Evolutionary conservation across 2,329 filamentous ascomycete species (phyloP).

Genomic region (Keithomyces neogunnii): DNA sequence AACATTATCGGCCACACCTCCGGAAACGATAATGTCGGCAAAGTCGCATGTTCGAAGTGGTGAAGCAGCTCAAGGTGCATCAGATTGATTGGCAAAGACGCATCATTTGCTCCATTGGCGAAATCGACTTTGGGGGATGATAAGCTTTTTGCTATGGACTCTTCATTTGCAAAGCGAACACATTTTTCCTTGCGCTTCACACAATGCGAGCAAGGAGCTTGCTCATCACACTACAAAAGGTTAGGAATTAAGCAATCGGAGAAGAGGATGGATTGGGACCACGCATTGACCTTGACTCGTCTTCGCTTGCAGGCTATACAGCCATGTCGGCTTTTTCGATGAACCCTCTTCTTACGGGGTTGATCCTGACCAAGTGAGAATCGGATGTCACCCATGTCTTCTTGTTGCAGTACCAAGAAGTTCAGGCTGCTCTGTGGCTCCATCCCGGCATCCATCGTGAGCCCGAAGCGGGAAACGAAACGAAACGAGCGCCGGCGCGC

Average conservation of each 20-base stretch:
- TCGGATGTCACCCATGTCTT: not conserved
- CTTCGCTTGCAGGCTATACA: constrained; percentile 19
- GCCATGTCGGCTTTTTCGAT: constrained; percentile 19
- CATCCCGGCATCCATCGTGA: not conserved
- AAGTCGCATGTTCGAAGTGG: constrained; percentile 18
- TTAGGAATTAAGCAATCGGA: too few relatives aligned
- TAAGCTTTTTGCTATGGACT: not conserved
- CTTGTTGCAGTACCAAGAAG: not conserved
- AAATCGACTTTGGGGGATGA: constrained; percentile 2
- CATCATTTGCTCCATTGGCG: not conserved
- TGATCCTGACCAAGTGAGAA: not conserved
- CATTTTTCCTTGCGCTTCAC: constrained; percentile 16
- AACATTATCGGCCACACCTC: constrained; percentile 19
- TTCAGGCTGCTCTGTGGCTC: not conserved
- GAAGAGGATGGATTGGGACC: not conserved
- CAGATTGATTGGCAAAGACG: constrained; percentile 14
- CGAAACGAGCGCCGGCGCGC: too few relatives aligned
- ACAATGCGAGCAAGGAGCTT: constrained; percentile 18
- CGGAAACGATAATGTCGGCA: constrained; percentile 17
- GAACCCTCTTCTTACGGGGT: constrained; percentile 14
- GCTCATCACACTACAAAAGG: constrained; percentile 18
- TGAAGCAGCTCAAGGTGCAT: constrained; percentile 23
- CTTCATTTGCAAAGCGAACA: constrained; percentile 3
- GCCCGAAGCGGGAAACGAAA: too few relatives aligned
- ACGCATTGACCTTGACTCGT: constrained; percentile 19